Evolutionary conservation across 805 yeast genomes (phyloP).

Genomic region (Lipomyces oligophaga): DNA sequence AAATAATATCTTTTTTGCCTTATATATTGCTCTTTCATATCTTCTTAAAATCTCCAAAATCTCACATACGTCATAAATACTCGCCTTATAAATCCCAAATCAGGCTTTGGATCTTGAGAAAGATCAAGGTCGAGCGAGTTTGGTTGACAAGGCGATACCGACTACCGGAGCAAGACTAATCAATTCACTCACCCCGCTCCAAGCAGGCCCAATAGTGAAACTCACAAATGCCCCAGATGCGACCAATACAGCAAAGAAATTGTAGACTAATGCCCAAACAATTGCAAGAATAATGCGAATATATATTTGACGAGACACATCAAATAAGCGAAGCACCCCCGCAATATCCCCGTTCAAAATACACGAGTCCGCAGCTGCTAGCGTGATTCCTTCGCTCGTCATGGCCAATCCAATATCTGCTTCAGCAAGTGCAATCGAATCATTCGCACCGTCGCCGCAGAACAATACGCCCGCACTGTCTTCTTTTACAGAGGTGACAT

Average conservation of each 20-base stretch:
- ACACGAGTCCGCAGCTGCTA: constrained; percentile 17
- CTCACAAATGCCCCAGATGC: constrained; percentile 22
- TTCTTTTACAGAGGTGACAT: constrained; percentile 7
- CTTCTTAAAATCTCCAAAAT: neutral
- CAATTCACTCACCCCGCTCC: constrained; percentile 22
- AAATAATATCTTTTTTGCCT: too few relatives aligned
- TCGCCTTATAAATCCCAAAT: too few relatives aligned
- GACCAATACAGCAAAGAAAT: constrained; percentile 17
- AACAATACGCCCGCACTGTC: constrained; percentile 48
- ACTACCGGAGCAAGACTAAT: constrained; percentile 19
- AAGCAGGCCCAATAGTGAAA: constrained; percentile 15
- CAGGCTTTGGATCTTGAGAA: too few relatives aligned
- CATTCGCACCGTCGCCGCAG: constrained; percentile 92
- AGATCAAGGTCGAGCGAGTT: too few relatives aligned
- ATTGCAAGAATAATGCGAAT: constrained; percentile 6
- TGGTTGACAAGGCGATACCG: constrained; percentile 6
- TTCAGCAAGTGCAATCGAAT: constrained; percentile 84
- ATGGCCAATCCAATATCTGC: constrained; percentile 71
- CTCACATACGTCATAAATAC: neutral
- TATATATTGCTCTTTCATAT: too few relatives aligned
- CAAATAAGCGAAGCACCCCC: constrained; percentile 8
- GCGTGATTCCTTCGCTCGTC: constrained; percentile 14
- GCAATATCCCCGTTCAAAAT: constrained; percentile 7
- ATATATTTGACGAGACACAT: neutral
- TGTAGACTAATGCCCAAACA: constrained; percentile 17